Conservation (phyloP, 2,329 filamentous ascomycete species). For the Neofusicoccum ribis region DNA sequence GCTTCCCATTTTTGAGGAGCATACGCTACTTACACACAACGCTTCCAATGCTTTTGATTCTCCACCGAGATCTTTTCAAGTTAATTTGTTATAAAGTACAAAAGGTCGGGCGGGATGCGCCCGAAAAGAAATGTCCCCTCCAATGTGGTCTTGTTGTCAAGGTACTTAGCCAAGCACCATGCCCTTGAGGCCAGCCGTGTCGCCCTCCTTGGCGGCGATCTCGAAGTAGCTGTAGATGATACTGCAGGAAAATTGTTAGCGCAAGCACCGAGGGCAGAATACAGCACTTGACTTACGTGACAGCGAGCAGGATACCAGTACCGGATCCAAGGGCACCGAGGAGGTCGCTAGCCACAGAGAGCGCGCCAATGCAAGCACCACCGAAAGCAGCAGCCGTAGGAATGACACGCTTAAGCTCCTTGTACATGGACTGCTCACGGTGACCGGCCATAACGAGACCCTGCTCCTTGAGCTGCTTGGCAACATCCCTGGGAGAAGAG, state of each 20-base stretch:
- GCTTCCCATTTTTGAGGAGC: neutral
- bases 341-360: conserved; percentile 93
- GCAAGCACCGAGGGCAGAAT: neutral
- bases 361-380: conserved; percentile 96
- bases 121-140: neutral
- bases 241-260: conserved; percentile 50
- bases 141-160: neutral
- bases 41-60: conserved; percentile 10
- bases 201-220: conserved; percentile 97
- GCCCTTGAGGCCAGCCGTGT: conserved; percentile 76
- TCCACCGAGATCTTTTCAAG: neutral
- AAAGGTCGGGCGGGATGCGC: neutral
- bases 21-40: conserved; percentile 4
- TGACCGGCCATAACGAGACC: conserved; percentile 99
- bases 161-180: conserved; percentile 57
- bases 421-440: conserved; percentile 99
- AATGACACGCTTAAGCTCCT: conserved; percentile 98
- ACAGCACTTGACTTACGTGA: conserved; percentile 72
- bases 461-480: conserved; percentile 99
- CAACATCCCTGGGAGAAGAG: conserved; percentile 94
- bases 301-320: conserved; percentile 95
- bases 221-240: conserved; percentile 99
- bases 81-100: conserved; percentile 17
- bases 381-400: conserved; percentile 97
- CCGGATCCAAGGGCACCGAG: conserved; percentile 94